Base-by-base conservation (phyloP, 2,329 filamentous ascomycete species). In the Diaporthe citrichinensis region DNA sequence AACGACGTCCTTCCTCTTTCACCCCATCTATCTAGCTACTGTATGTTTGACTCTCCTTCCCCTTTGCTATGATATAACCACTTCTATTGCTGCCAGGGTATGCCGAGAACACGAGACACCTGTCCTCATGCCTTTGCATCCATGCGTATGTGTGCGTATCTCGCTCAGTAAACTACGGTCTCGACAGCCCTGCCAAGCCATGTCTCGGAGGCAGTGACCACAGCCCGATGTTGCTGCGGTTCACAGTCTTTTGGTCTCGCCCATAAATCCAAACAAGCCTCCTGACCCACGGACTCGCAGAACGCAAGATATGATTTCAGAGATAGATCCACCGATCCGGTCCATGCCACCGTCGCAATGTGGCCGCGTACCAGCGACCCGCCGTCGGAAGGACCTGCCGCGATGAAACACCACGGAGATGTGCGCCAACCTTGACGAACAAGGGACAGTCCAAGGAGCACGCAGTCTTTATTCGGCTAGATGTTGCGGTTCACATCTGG, bases 101-200 rank as follows among this genome's bases (percentile, higher is more conserved):
- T 6, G 1, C 31, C 25, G 23, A 53, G 4, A 39, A 20, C 14
- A 53, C 46, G 31, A 36, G 44, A 68, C 65, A 51, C 46, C 44
- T 53, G 46, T 51, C 31, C 31, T 20, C 31, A 9, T 7, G 20
- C 8, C 31, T 51, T 49, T 67, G 46, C 46, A 39, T 68, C 62
- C 44, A 49, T 23, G 23, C 41, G 10, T 14, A 14, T 55, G 51
- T 23, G 28, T 58, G 23, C 34, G 36, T 25, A 44, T 17, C 31
- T 41, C 58, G 25, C 53, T 20, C 28, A 12, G 6, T 15, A 34
- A 12, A 41, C 23, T 28, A 20, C 58, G 12, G 7, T 12, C 25
- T 51, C 12, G 46, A 39, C 65, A 53, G 46, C 65, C 65, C 65
- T 68, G 65, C 65, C 65, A 68, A 68, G 65, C 31, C 12, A 17